These are phyloP conservation scores for Saraca asoca DNA, from an alignment of 331 rosid genomes.

Conservation along the genomic window DNA sequence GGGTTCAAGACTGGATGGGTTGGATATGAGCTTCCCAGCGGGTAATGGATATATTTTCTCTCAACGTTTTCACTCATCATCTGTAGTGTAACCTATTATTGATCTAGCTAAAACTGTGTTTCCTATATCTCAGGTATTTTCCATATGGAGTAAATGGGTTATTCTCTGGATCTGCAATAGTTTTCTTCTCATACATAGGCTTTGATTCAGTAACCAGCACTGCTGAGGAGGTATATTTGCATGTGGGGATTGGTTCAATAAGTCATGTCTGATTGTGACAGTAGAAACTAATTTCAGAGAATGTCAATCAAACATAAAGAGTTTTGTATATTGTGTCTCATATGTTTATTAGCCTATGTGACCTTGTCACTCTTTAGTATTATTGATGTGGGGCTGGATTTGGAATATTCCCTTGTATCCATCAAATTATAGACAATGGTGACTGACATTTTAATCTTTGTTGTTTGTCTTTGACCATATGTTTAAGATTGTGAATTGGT, in stretches of 20 bases:
- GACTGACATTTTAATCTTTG: not conserved
- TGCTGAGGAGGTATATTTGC: conserved; percentile 81
- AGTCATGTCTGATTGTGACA: not conserved
- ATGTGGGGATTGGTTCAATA: conserved; percentile 5
- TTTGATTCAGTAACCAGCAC: conserved; percentile 89
- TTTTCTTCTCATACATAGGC: conserved; percentile 92
- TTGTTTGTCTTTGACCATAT: conserved; percentile 3
- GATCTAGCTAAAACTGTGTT: conserved; percentile 30
- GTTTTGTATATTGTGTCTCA: conserved; percentile 10
- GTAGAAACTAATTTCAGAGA: conserved; percentile 15
- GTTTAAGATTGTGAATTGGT: conserved; percentile 3
- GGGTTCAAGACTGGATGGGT: conserved; percentile 87
- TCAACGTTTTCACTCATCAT: conserved; percentile 23
- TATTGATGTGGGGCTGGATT: conserved; percentile 1
- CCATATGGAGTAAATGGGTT: conserved; percentile 84
- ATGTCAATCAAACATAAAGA: conserved; percentile 11
- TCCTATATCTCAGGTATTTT: conserved; percentile 61
- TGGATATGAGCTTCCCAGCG: conserved; percentile 81
- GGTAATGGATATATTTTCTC: conserved; percentile 46
- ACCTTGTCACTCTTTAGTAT: conserved; percentile 10
- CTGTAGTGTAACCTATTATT: conserved; percentile 7
- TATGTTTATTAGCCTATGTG: not conserved
- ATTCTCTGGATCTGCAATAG: conserved; percentile 80
- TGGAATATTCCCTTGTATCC: conserved; percentile 16
- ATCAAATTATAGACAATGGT: conserved; percentile 7